Evolutionary conservation across 345 rosid species (phyloP), one percentile per base, ranked within the genome.

Genomic region (Draba incana): DNA sequence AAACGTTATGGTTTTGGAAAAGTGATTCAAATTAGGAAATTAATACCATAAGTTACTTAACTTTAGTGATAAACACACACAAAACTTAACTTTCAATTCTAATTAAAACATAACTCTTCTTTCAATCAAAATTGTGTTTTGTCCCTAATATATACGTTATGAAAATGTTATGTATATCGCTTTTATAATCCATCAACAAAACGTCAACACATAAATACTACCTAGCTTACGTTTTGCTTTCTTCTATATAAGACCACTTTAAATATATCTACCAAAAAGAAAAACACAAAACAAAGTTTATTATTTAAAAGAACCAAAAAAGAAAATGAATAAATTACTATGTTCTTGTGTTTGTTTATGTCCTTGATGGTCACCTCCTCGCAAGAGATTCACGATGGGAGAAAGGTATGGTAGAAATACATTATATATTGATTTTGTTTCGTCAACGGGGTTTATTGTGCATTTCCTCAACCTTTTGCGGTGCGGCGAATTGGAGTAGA

Each of bases 381-480:
- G 23, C 44, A 47, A 48, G 9, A 23, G 12, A 48, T 12, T 13
- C 25, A 20, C 55, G 2, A 20, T 10, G 63, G 35, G 15, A 55
- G 63, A 67, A 67, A 45, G 71, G 71, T 62, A 30, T 28, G 13
- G 30, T 58, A 3, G 39, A 2, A 10, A 35, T 35, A 35, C 39
- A 35, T 7, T 35, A 35, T 8, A 35, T 35, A 6, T 28, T 13
- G 3, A 13, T 24, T 14, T 31, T 60, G 30, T 20, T 33, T 33
- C 37, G 37, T 6, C 8, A 33, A 33, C 37, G 37, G 37, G 8
- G 8, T 33, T 6, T 33, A 33, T 8, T 6, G 8, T 33, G 37
- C 8, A 6, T 31, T 33, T 33, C 6, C 37, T 33, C 8, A 33
- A 33, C 37, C 8, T 33, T 33, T 33, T 6, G 37, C 37, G 37